Evolutionary conservation across 2,329 filamentous ascomycete genomes (phyloP).

Genomic region (Calonectria multiphialidica): DNA sequence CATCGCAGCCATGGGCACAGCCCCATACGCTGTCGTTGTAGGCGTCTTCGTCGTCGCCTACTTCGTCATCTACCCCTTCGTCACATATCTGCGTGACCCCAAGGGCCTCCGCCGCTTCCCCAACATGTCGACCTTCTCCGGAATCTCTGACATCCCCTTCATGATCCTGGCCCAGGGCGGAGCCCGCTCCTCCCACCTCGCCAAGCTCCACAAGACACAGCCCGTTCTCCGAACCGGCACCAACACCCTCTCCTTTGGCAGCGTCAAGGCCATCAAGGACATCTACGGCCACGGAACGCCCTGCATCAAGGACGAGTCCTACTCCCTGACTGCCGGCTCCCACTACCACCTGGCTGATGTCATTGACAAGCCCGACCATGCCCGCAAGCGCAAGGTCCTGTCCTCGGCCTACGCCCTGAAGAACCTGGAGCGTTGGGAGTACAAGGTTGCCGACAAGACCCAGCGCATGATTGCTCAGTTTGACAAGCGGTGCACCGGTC

Average conservation of each 20-base stretch:
- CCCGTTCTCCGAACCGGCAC: conserved; percentile 44
- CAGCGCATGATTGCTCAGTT: conserved; percentile 57
- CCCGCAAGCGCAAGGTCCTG: conserved; percentile 62
- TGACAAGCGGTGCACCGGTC: conserved; percentile 55
- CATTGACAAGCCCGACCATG: conserved; percentile 64
- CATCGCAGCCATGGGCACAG: conserved; percentile 25
- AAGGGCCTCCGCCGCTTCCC: conserved; percentile 42
- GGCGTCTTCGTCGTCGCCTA: conserved; percentile 22
- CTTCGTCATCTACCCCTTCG: conserved; percentile 28
- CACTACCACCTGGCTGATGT: conserved; percentile 66
- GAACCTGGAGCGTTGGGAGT: conserved; percentile 66
- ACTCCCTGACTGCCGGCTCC: conserved; percentile 56
- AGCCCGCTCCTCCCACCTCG: conserved; percentile 60
- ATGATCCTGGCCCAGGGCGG: conserved; percentile 39
- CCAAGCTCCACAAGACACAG: conserved; percentile 60
- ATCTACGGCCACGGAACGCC: conserved; percentile 60
- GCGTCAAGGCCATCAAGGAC: conserved; percentile 43
- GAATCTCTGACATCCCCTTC: conserved; percentile 33
- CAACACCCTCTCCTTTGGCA: conserved; percentile 40
- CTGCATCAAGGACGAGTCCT: conserved; percentile 62
- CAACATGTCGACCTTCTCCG: conserved; percentile 36
- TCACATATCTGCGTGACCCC: conserved; percentile 47
- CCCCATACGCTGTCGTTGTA: conserved; percentile 31
- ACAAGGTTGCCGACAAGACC: conserved; percentile 66
- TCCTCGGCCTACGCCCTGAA: conserved; percentile 65